Base-by-base conservation (phyloP, 1,284 basidiomycete species). In the Violaceomyces palustris region DNA sequence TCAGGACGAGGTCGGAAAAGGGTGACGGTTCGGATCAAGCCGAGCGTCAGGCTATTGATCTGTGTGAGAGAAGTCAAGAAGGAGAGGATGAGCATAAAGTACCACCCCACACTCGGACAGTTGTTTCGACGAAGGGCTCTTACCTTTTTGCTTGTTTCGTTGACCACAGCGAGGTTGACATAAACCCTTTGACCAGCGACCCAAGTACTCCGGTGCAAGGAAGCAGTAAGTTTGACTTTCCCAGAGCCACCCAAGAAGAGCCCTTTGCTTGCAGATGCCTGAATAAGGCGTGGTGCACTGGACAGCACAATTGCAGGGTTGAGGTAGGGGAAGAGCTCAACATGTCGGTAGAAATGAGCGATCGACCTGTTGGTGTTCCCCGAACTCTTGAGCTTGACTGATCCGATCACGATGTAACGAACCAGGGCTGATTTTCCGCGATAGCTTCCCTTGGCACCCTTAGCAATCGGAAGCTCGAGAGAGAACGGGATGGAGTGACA, bases 331-430 rank as follows among this genome's bases (percentile, higher is more conserved):
- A 85, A 89, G 23, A 94, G 77, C 41, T 85, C 82, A 65, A 89
- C 84, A 28, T 84, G 79, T 3, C 91, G 83, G 74, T 93, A 94
- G 71, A 94, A 93, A 74, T 96, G 91, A 0, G 90, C 86, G 35
- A 94, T 86, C 5, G 87, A 88, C 7, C 83, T 79, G 36, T 66
- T 57, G 14, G 39, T 39, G 4, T 65, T 65, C 2, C 49, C 52
- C 21, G 81, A 79, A 44, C 88, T 83, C 71, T 86, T 86, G 39
- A 94, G 81, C 74, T 87, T 86, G 71, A 91, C 78, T 2, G 87
- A 89, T 3, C 81, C 82, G 74, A 93, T 86, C 3, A 83, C 83
- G 42, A 94, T 87, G 73, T 93, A 93, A 38, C 82, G 81, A 15
- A 93, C 80, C n/a, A 80, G 77, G 5, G 82, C 79, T 15, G 82